Evolutionary conservation across 805 yeast species (phyloP).

Genomic region (Yamadazyma olivae): DNA sequence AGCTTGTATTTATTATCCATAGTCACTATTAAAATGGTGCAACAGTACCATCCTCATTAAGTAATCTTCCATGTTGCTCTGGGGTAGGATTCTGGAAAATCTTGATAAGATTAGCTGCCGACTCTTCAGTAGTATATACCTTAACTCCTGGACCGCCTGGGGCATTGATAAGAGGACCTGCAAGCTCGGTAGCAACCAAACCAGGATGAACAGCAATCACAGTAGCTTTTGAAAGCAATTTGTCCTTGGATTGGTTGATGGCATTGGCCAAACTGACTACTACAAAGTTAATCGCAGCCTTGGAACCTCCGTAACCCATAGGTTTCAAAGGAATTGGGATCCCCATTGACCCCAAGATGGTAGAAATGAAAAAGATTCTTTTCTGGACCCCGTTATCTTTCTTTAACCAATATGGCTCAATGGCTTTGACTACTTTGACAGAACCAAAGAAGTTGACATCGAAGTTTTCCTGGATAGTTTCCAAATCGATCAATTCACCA

Average conservation of each 20-base stretch:
- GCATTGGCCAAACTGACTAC: background rate
- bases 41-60: background rate
- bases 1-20: background rate
- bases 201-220: slow-evolving; percentile 4
- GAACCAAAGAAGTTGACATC: slow-evolving; percentile 4
- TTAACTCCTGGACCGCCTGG: background rate
- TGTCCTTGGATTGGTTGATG: background rate
- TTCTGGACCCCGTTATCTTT: slow-evolving; percentile 7
- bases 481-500: too few species aligned
- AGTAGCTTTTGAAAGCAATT: background rate
- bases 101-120: background rate
- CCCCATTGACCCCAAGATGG: slow-evolving; percentile 8
- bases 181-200: slow-evolving; percentile 6
- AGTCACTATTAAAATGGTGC: slow-evolving; percentile 1
- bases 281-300: slow-evolving; percentile 30
- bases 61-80: background rate
- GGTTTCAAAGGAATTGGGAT: background rate
- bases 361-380: slow-evolving; percentile 9
- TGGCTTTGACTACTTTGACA: slow-evolving; percentile 3
- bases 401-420: slow-evolving; percentile 3
- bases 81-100: background rate
- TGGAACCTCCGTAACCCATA: slow-evolving; percentile 27
- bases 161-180: background rate
- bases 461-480: background rate
- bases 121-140: background rate